These are phyloP conservation scores for Xylaria hypoxylon DNA, from an alignment of 2,329 filamentous ascomycete genomes.

Conservation along the genomic window DNA sequence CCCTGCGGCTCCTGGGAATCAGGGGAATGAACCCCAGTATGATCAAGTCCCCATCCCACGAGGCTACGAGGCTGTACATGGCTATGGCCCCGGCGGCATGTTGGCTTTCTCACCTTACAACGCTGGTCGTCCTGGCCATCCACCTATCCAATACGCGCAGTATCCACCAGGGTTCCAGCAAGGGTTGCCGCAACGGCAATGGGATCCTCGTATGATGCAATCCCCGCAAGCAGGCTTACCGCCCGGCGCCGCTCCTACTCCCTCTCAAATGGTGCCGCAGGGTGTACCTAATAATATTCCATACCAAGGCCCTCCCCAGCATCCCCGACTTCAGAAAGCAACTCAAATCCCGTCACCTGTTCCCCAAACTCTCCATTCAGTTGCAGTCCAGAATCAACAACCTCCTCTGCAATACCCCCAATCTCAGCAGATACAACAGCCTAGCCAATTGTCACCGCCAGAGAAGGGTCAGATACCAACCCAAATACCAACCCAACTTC, in stretches of 20 bases:
- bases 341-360: slow-evolving; percentile 15
- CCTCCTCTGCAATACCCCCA: slow-evolving; percentile 21
- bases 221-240: slow-evolving; percentile 27
- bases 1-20: slow-evolving; percentile 29
- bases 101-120: slow-evolving; percentile 49
- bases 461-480: slow-evolving; percentile 17
- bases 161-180: slow-evolving; percentile 35
- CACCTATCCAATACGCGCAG: slow-evolving; percentile 37
- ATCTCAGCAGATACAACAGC: slow-evolving; percentile 18
- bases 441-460: slow-evolving; percentile 15
- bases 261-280: slow-evolving; percentile 19
- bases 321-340: slow-evolving; percentile 10
- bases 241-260: slow-evolving; percentile 25
- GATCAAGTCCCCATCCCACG: slow-evolving; percentile 50
- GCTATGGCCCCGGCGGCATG: slow-evolving; percentile 46
- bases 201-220: slow-evolving; percentile 43
- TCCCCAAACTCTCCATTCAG: slow-evolving; percentile 17
- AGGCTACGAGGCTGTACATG: slow-evolving; percentile 51
- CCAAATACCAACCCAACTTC: slow-evolving; percentile 11
- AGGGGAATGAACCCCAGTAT: slow-evolving; percentile 45
- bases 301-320: slow-evolving; percentile 25
- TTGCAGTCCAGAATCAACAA: slow-evolving; percentile 24
- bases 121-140: slow-evolving; percentile 40
- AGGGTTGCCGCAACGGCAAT: slow-evolving; percentile 39
- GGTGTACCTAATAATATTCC: slow-evolving; percentile 30